These are phyloP conservation scores for Eutypella sp. DNA, from an alignment of 2,329 filamentous ascomycete species.

Conservation along the genomic window DNA sequence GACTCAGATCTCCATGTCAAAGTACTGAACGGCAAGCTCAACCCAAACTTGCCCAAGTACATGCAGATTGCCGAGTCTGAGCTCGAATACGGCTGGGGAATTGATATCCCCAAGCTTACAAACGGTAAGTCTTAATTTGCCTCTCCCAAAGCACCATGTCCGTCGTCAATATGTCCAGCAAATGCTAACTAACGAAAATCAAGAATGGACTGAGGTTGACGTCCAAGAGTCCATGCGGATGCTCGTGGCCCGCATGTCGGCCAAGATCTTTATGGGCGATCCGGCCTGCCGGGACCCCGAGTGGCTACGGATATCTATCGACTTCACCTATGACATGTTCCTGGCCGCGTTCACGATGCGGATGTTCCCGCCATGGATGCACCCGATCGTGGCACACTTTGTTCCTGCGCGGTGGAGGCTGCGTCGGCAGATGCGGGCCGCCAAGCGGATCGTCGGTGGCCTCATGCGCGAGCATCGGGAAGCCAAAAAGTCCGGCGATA, in stretches of 20 bases:
- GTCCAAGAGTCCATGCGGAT: slow-evolving; percentile 8
- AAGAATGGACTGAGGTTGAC: slow-evolving; percentile 9
- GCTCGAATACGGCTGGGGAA: not conserved
- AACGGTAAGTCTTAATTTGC: no score
- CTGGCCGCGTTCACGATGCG: slow-evolving; percentile 7
- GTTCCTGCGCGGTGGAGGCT: slow-evolving; percentile 10
- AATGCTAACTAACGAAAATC: not conserved
- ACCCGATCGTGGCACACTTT: slow-evolving; percentile 32
- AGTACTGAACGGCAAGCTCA: not conserved
- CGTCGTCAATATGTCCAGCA: not conserved
- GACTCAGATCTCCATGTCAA: not conserved
- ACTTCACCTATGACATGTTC: slow-evolving; percentile 11
- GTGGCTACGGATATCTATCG: slow-evolving; percentile 11
- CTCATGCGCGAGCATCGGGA: slow-evolving; percentile 2
- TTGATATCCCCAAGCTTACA: not conserved
- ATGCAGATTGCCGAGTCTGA: not conserved
- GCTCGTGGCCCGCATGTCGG: slow-evolving; percentile 6
- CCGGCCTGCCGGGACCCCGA: slow-evolving; percentile 9
- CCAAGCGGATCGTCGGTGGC: slow-evolving; percentile 1
- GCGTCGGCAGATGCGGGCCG: not conserved
- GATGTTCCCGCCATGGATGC: slow-evolving; percentile 10
- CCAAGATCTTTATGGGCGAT: slow-evolving; percentile 10
- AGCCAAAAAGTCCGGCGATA: slow-evolving; percentile 1
- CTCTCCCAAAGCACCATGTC: no score
- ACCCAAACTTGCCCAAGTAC: not conserved